These are phyloP conservation scores for Plasmodium sp. DNA, from an alignment of 169 alveolate species.

Conservation along the genomic window DNA sequence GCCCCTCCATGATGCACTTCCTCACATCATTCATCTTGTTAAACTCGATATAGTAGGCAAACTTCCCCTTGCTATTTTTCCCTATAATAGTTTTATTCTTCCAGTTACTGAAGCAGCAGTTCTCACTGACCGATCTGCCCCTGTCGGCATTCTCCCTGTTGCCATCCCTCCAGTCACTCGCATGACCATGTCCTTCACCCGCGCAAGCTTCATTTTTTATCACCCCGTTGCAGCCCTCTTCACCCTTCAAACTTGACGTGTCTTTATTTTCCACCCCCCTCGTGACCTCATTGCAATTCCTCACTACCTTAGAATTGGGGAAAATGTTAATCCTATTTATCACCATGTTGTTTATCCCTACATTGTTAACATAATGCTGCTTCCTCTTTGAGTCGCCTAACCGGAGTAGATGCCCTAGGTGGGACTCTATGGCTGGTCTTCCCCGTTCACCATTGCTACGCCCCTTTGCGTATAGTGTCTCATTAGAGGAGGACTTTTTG, in stretches of 20 bases:
- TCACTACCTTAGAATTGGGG: conserved; percentile 9
- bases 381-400: neutral
- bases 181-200: neutral
- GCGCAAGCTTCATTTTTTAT: neutral
- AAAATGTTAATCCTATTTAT: conserved; percentile 41
- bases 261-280: neutral
- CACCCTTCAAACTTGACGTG: neutral
- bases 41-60: conserved; percentile 71
- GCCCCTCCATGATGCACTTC: neutral
- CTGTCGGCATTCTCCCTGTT: conserved; percentile 7
- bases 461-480: neutral
- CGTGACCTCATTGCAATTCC: neutral
- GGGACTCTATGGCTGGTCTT: neutral
- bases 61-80: conserved; percentile 33
- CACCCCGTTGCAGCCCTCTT: neutral
- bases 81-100: conserved; percentile 72
- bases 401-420: neutral
- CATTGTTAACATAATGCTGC: conserved; percentile 31
- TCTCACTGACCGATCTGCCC: conserved; percentile 51
- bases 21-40: conserved; percentile 20
- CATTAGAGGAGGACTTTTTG: neutral
- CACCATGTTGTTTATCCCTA: conserved; percentile 63
- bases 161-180: neutral
- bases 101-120: conserved; percentile 2
- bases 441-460: neutral